These are phyloP conservation scores for Rhodamnia rubescens DNA, from an alignment of 345 rosid species.

Conservation along the genomic window DNA sequence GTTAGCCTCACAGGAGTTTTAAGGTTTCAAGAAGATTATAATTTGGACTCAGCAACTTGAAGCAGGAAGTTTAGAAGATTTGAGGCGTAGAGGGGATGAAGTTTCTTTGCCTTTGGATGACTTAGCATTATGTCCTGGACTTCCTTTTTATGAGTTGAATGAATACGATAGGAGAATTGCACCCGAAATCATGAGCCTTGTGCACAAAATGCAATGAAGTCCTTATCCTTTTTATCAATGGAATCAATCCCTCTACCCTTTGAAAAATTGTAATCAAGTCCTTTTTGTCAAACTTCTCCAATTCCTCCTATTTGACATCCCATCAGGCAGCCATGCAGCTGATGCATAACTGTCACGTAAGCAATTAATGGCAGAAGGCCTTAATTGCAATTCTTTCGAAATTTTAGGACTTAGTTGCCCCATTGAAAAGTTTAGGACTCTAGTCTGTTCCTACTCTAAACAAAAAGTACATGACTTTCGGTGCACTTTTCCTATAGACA, in stretches of 20 bases:
- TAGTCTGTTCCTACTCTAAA: neutral
- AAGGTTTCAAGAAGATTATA: neutral
- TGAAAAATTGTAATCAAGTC: neutral
- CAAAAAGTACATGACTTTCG: neutral
- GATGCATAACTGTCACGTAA: neutral
- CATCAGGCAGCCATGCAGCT: neutral
- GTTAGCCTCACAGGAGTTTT: neutral
- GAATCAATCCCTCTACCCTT: neutral
- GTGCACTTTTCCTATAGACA: neutral
- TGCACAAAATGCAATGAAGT: neutral
- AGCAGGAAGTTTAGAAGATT: neutral
- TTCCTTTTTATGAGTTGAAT: neutral
- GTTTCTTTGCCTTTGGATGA: neutral
- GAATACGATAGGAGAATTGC: neutral
- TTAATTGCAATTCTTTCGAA: neutral
- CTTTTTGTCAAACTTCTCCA: neutral
- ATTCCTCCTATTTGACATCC: neutral
- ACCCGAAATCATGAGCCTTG: neutral
- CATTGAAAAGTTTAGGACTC: neutral
- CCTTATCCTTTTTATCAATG: neutral
- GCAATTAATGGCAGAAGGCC: neutral
- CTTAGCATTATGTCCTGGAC: neutral
- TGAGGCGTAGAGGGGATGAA: neutral
- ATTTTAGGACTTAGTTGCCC: neutral
- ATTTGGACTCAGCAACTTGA: neutral